Evolutionary conservation across 805 yeast species (phyloP), one percentile per base, ranked within the genome.

Genomic region (Zygosaccharomyces siamensis): DNA sequence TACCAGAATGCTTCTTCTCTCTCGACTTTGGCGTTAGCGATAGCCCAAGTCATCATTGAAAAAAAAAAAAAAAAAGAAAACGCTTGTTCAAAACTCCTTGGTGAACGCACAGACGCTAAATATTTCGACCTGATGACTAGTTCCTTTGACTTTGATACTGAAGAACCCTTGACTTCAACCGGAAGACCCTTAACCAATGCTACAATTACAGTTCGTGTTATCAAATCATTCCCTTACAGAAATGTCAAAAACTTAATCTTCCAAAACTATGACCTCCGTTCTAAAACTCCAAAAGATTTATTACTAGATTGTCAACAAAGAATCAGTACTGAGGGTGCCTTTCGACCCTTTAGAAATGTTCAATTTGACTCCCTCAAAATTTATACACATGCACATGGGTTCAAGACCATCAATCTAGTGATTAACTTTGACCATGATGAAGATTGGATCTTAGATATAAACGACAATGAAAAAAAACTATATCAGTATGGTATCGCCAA

Each of bases 341-440:
- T 83, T 50, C 76, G 97, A 60, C 96, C 98, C 1, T 90, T 81
- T 67, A 76, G 97, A 61, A 86, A 76, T 51, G 86, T 87, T 7
- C 72, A 69, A 0, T 86, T 81, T 54, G 86, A 92, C 62, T 74
- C 90, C 0, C 65, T 92, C 48, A 93, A 93, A 67, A 76, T 93
- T 5, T 93, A 93, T 69, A 86, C 96, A 26, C 89, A 89, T 63
- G 98, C 99, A 0, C 98, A 92, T 66, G 93, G 95, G 10, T 79
- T 96, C 27, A 93, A 93, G 69, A 87, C 97, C 2, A 85, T 89
- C 80, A 89, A 93, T 62, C 74, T 93, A 56, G 93, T 89, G 41
- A 86, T 93, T 53, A 93, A 93, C 64, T 78, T 93, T 64, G 96
- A 88, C 24, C 83, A 90, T 60, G 87, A 82, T 59, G 68, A 66